A percentile compares a stretch with the other conserved stretches of the same genome.
Conservation (phyloP, 2,329 filamentous ascomycete genomes). For the Emydomyces testavorans region DNA sequence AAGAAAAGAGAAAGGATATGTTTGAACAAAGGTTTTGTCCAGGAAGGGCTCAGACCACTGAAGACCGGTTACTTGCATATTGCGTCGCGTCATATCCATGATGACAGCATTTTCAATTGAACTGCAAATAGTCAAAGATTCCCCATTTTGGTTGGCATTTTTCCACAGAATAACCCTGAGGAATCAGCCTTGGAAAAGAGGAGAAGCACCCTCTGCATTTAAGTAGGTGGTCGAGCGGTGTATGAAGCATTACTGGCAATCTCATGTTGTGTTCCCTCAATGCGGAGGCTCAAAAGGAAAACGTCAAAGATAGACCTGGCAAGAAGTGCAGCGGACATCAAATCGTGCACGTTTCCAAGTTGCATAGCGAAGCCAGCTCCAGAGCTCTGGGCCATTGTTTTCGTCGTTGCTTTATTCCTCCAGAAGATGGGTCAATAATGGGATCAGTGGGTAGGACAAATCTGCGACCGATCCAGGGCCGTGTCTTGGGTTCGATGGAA, state of each 20-base stretch:
- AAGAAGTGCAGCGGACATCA: not conserved
- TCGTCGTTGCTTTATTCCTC: not conserved
- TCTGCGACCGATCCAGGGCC: constrained; percentile 9
- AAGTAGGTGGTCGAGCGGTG: not conserved
- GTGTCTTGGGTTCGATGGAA: not conserved
- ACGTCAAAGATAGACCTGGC: not conserved
- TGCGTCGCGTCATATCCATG: not conserved
- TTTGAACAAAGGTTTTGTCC: not conserved
- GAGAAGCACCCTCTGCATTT: too few relatives aligned
- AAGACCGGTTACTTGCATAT: too few relatives aligned
- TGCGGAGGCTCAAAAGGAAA: not conserved
- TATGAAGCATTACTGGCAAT: not conserved
- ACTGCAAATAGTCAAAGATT: not conserved
- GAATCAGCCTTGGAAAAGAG: too few relatives aligned
- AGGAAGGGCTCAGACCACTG: too few relatives aligned
- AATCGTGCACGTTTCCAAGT: constrained; percentile 6
- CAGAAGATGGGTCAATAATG: constrained; percentile 5
- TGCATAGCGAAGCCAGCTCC: constrained; percentile 8
- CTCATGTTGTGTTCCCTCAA: not conserved
- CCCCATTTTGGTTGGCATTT: not conserved
- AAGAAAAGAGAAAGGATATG: not conserved
- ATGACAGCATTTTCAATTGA: constrained; percentile 2
- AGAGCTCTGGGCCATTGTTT: constrained; percentile 3
- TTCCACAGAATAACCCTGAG: not conserved
- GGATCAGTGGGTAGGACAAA: constrained; percentile 3